Evolutionary conservation across 345 rosid genomes (phyloP).

Genomic region (Cardamine chenopodiifolia): DNA sequence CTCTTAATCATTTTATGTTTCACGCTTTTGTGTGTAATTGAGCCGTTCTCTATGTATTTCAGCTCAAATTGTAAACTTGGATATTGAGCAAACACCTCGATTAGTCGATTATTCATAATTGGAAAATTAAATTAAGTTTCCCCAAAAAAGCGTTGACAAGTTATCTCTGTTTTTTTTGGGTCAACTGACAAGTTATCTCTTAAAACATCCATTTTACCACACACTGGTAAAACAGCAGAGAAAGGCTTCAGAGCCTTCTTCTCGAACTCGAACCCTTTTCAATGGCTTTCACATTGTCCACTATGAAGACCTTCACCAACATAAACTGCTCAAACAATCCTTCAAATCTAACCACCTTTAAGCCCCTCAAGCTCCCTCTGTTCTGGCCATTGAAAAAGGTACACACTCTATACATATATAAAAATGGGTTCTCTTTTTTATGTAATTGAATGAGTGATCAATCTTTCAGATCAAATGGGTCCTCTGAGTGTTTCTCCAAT

Average conservation of each 20-base stretch:
- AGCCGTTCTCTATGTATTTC: too few species aligned
- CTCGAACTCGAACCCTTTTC: neutral
- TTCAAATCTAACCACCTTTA: constrained; percentile 51
- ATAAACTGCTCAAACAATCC: constrained; percentile 47
- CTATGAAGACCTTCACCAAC: constrained; percentile 34
- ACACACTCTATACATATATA: neutral
- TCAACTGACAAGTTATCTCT: neutral
- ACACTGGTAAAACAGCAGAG: constrained; percentile 1
- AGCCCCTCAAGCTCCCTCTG: constrained; percentile 64
- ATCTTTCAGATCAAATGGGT: constrained; percentile 73
- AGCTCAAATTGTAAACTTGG: neutral
- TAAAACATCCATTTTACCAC: constrained; percentile 20
- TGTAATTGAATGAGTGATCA: neutral
- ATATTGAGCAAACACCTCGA: neutral
- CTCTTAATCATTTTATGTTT: too few species aligned
- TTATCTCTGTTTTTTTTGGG: neutral
- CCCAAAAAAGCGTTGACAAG: neutral
- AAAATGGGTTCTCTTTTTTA: neutral
- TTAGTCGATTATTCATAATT: neutral
- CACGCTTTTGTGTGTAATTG: too few species aligned
- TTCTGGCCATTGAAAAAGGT: constrained; percentile 96
- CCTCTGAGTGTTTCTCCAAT: constrained; percentile 84
- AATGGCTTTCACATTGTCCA: constrained; percentile 56
- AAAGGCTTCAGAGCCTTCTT: constrained; percentile 18
- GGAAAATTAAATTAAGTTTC: neutral